Evolutionary conservation across 1,284 basidiomycete genomes (phyloP), one percentile per base, ranked within the genome.

Genomic region (Cystodermella granulosa): DNA sequence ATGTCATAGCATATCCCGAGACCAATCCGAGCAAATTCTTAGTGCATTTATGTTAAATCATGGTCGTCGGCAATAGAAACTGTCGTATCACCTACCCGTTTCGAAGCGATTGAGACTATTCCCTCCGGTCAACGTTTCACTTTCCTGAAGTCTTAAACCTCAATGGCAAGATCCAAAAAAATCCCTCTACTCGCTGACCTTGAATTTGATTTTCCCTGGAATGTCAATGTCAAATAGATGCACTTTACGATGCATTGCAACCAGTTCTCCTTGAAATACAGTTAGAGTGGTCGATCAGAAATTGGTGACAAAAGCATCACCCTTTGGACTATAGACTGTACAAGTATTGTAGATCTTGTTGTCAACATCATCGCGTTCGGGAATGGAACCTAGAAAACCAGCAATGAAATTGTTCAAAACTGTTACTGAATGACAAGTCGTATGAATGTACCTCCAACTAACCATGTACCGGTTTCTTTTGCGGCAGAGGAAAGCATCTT

Each of bases 151-250:
- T 4, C n/a, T n/a, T 6, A 39, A 5, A 37, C 8, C 20, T 39
- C 38, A 5, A 17, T 8, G 21, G 17, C 5, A 39, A 20, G 38
- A 39, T 21, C n/a, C 15, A 22, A 24, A n/a, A n/a, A n/a, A n/a
- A n/a, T n/a, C n/a, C n/a, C n/a, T n/a, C n/a, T 17, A 21, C 26
- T 23, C 23, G 4, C 34, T 51, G 46, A 87, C 92, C 74, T 95
- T 95, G 81, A 98, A 98, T 4, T 73, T 92, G 67, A 98, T 97
- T 65, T 91, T 87, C 16, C 95, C 95, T 0, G 93, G 93, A 46
- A 98, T 95, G 62, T 98, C 91, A 51, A 99, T 98, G 65, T 99
- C 95, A 62, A 99, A 99, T 7, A 99, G 73, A 62, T 98, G 96
- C 2, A 98, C 80, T 67, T 99, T 98, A 45, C 95, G 83, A 65